phyloP scores from a whole-genome alignment of 768 basidiomycete species.

The Thelephora ganbajun region DNA sequence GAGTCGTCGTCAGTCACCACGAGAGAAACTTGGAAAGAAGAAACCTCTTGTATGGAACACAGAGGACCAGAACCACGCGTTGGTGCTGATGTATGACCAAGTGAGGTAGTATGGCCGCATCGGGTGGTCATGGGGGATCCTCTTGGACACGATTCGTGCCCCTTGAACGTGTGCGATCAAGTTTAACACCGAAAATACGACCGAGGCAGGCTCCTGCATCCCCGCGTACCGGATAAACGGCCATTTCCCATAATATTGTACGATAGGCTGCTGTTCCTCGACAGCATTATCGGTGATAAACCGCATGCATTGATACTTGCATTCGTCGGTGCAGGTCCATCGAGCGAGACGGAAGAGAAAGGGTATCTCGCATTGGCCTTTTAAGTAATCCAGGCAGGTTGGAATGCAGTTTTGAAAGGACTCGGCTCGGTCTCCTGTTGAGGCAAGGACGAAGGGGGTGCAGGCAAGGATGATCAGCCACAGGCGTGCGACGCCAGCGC shows the following conservation, averaged over 20 bases:
- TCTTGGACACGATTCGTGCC: slow-evolving; percentile 28
- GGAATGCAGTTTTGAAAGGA: slow-evolving; percentile 25
- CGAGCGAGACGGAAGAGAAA: slow-evolving; percentile 49
- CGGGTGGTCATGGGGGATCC: slow-evolving; percentile 42
- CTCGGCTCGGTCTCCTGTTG: slow-evolving; percentile 15
- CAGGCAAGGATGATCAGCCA: slow-evolving; percentile 1
- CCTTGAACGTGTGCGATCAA: slow-evolving; percentile 63
- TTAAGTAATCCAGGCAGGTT: slow-evolving; percentile 17
- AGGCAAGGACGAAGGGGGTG: slow-evolving; percentile 17
- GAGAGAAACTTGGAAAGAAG: background rate
- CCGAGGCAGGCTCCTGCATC: slow-evolving; percentile 90
- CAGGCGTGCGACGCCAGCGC: background rate
- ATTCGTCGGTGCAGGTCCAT: slow-evolving; percentile 86
- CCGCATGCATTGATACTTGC: slow-evolving; percentile 86
- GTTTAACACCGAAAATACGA: slow-evolving; percentile 81
- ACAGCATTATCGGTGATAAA: slow-evolving; percentile 46
- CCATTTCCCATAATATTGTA: slow-evolving; percentile 96
- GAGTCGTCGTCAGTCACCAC: slow-evolving; percentile 5
- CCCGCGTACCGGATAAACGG: slow-evolving; percentile 83
- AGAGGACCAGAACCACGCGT: slow-evolving; percentile 86
- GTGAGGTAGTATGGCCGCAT: slow-evolving; percentile 53
- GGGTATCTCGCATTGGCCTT: slow-evolving; percentile 21
- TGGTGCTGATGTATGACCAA: slow-evolving; percentile 62
- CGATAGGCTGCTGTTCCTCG: slow-evolving; percentile 26
- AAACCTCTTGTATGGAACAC: slow-evolving; percentile 89